A percentile compares a stretch with the other conserved stretches of the same genome.
phyloP scores from a whole-genome alignment of 495 filamentous ascomycete genomes.

The Cryomyces minteri region DNA sequence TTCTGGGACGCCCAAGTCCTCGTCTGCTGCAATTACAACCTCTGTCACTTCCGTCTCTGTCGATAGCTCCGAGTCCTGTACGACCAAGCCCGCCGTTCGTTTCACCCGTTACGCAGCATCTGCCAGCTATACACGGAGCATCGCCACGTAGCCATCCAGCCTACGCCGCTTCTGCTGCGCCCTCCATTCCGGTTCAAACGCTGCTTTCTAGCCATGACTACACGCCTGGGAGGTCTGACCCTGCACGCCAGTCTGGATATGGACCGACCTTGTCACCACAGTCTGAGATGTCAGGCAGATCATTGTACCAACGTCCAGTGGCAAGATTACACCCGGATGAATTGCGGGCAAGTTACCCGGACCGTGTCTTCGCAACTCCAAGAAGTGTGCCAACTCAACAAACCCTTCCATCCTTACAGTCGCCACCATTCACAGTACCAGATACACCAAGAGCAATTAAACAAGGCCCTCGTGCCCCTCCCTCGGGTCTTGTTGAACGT shows the following conservation, averaged over 20 bases:
- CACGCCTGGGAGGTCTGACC: constrained; percentile 15
- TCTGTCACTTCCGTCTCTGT: constrained; percentile 9
- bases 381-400: too few species aligned
- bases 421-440: background rate
- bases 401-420: too few species aligned
- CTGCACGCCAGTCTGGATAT: background rate
- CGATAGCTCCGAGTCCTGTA: constrained; percentile 11
- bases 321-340: too few species aligned
- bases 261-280: too few species aligned
- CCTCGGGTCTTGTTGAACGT: constrained; percentile 2
- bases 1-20: constrained; percentile 10
- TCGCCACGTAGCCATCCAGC: constrained; percentile 4
- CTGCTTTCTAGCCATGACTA: constrained; percentile 7
- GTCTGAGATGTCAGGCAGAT: too few species aligned
- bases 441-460: constrained; percentile 3
- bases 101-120: constrained; percentile 8
- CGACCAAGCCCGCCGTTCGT: constrained; percentile 10
- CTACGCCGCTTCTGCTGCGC: constrained; percentile 4
- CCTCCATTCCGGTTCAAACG: background rate
- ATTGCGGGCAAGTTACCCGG: too few species aligned
- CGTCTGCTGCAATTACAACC: constrained; percentile 11
- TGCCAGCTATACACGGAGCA: constrained; percentile 12
- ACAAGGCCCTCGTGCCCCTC: constrained; percentile 8
- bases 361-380: too few species aligned
- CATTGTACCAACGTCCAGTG: too few species aligned